These are phyloP conservation scores for Plasmodium knowlesi DNA, from an alignment of 169 alveolate genomes.

Conservation along the genomic window DNA sequence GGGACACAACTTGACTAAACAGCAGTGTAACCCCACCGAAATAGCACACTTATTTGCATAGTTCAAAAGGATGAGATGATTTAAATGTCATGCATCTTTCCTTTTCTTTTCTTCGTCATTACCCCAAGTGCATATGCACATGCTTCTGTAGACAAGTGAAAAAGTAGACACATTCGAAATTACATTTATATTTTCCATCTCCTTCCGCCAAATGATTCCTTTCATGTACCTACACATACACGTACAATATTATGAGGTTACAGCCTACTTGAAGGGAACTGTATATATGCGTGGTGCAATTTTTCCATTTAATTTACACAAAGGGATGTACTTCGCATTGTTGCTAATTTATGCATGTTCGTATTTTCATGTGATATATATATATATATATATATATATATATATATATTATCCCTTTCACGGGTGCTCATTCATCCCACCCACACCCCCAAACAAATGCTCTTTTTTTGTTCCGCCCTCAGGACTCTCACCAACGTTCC, in stretches of 20 bases:
- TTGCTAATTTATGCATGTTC: neutral
- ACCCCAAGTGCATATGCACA: neutral
- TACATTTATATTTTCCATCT: neutral
- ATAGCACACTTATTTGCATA: neutral
- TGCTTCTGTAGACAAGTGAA: neutral
- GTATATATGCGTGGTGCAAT: neutral
- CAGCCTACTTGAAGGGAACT: neutral
- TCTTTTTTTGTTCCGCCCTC: neutral
- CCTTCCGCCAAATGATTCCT: neutral
- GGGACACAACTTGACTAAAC: neutral
- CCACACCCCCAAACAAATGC: neutral
- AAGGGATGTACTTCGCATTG: neutral
- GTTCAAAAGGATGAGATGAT: neutral
- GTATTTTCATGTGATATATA: neutral
- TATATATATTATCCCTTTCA: too few relatives aligned
- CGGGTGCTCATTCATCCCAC: neutral
- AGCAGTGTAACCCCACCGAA: neutral
- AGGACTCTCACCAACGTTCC: conserved; percentile 93
- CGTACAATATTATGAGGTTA: neutral
- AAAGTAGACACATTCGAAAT: neutral
- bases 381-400: too few relatives aligned
- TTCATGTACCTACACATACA: neutral
- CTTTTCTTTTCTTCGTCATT: neutral
- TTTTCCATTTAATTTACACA: neutral
- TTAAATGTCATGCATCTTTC: neutral